A percentile compares a stretch with the other conserved stretches of the same genome.
These are phyloP conservation scores for Clonostachys chloroleuca DNA, from an alignment of 2,329 filamentous ascomycete genomes.

Conservation along the genomic window DNA sequence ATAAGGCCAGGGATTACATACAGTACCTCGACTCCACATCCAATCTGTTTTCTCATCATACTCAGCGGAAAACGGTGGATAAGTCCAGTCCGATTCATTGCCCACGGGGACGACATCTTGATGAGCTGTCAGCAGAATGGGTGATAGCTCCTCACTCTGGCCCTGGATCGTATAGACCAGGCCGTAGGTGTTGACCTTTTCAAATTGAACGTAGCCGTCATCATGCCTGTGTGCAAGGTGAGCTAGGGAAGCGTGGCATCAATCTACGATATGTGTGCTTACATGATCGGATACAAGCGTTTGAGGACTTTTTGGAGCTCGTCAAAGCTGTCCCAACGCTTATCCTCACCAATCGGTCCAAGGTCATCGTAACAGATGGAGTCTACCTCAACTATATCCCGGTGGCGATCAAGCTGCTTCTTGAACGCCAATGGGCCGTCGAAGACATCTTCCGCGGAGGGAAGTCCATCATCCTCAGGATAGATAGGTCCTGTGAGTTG, in stretches of 20 bases:
- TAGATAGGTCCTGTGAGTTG: too few relatives aligned
- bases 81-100: conserved; percentile 46
- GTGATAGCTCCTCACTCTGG: conserved; percentile 36
- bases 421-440: too few relatives aligned
- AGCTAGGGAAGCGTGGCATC: neutral
- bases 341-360: neutral
- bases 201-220: neutral
- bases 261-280: neutral
- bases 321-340: neutral
- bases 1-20: too few relatives aligned
- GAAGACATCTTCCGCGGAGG: too few relatives aligned
- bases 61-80: conserved; percentile 53
- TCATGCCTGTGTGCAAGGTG: neutral
- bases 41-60: conserved; percentile 55
- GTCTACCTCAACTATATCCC: too few relatives aligned
- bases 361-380: too few relatives aligned
- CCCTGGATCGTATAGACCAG: too few relatives aligned
- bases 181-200: neutral
- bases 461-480: too few relatives aligned
- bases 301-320: neutral
- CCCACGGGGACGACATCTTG: conserved; percentile 61
- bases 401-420: too few relatives aligned
- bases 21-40: conserved; percentile 46
- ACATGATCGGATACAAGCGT: neutral
- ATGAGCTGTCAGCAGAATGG: conserved; percentile 56